Percentiles rank a stretch among this genome's conserved stretches.
phyloP scores from a whole-genome alignment of 2,329 filamentous ascomycete genomes.

The Exutisphaerella laricina region DNA sequence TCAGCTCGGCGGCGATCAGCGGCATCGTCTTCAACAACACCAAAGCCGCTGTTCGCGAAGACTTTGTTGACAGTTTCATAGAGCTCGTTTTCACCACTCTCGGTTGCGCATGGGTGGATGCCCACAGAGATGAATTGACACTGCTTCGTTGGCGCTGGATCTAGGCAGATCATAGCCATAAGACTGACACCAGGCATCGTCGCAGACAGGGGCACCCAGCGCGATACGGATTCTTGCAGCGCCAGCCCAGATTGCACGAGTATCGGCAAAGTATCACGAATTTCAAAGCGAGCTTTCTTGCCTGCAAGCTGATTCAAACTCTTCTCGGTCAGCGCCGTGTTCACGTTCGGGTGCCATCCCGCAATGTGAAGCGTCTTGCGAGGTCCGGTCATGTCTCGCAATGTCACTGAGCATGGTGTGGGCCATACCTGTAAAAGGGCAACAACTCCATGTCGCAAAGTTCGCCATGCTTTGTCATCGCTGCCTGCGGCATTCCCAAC shows the following conservation, averaged over 20 bases:
- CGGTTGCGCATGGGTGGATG: slow-evolving; percentile 57
- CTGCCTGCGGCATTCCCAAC: slow-evolving; percentile 47
- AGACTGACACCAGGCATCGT: slow-evolving; percentile 58
- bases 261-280: slow-evolving; percentile 44
- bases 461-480: slow-evolving; percentile 60
- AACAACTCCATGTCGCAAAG: slow-evolving; percentile 54
- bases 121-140: slow-evolving; percentile 80
- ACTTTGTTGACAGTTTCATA: slow-evolving; percentile 73
- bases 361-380: slow-evolving; percentile 17
- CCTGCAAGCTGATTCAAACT: slow-evolving; percentile 23
- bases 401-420: slow-evolving; percentile 48
- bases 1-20: too few relatives aligned
- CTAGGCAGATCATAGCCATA: slow-evolving; percentile 64
- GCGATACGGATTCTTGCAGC: slow-evolving; percentile 45
- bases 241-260: slow-evolving; percentile 63
- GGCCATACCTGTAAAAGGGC: slow-evolving; percentile 68
- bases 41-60: slow-evolving; percentile 74
- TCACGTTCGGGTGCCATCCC: slow-evolving; percentile 15
- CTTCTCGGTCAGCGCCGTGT: slow-evolving; percentile 25
- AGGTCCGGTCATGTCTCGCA: slow-evolving; percentile 49
- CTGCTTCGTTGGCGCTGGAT: slow-evolving; percentile 64
- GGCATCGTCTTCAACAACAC: slow-evolving; percentile 53
- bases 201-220: slow-evolving; percentile 69
- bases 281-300: slow-evolving; percentile 18
- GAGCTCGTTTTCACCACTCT: slow-evolving; percentile 57